Evolutionary conservation across 129 eudicot genomes (phyloP).

Genomic region (Pulicaria dysenterica): DNA sequence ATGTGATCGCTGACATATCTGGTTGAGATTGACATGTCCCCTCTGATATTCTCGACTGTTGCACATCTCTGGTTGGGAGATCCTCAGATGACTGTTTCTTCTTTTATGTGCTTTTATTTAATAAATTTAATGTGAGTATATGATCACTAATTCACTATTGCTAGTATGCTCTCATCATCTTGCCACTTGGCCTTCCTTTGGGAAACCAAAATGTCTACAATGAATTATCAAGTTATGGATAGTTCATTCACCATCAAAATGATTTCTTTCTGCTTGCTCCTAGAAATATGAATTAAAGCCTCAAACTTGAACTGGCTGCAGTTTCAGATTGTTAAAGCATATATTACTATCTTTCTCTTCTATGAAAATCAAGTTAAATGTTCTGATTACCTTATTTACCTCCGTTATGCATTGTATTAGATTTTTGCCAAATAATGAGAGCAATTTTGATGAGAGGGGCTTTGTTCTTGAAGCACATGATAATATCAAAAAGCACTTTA

Average conservation of each 20-base stretch:
- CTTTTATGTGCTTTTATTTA: not conserved
- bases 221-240: not conserved
- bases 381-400: not conserved
- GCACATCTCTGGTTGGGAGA: constrained; percentile 1
- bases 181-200: not conserved
- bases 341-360: not conserved
- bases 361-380: too few relatives aligned
- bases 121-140: not conserved
- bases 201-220: not conserved
- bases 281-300: not conserved
- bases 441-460: too few relatives aligned
- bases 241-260: not conserved
- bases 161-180: not conserved
- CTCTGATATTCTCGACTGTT: not conserved
- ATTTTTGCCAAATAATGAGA: too few relatives aligned
- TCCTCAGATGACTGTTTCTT: not conserved
- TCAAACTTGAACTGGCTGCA: not conserved
- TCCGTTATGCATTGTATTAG: not conserved
- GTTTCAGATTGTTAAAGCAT: not conserved
- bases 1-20: not conserved
- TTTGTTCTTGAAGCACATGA: too few relatives aligned
- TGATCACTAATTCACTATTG: too few relatives aligned
- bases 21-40: not conserved
- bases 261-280: not conserved
- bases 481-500: too few relatives aligned